Base-by-base conservation (phyloP, 495 filamentous ascomycete genomes). In the Penicillium lividum region DNA sequence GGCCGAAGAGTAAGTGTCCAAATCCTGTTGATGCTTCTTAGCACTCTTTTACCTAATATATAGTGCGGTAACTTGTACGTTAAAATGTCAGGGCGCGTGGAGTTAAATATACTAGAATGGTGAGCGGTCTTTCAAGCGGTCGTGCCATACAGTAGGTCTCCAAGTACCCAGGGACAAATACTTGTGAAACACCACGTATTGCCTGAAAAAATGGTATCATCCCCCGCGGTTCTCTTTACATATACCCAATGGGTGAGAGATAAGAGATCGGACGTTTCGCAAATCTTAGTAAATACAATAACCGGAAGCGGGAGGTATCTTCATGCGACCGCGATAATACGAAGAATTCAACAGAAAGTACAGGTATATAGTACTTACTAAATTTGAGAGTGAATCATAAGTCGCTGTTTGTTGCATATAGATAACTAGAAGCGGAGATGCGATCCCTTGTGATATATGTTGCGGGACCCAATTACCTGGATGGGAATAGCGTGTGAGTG, bases 401-500 rank as follows among this genome's bases (percentile, higher is more conserved):
- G 15, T 3, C 4, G 10, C 7, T 15, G 7, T 40, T 7, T 15
- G 13, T 13, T 36, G 38, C 4, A 5, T 2, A 7, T 40, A 40
- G 33, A 28, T 52, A 42, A n/a, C 45, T 50, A 13, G 44, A 59
- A 51, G 29, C 30, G 51, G 57, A 54, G 7, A 59, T 44, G 16
- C 27, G 51, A 51, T 55, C 57, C 57, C 15, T 10, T 44, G 42
- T 27, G 49, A 59, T 50, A 50, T 50, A 27, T 36, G 33, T 9
- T 11, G 8, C 51, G 27, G 57, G 57, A 59, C 57, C 38, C 16
- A 36, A 6, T 47, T 59, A 50, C 57, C 45, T 25, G 44, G 51
- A 54, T 55, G 33, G 51, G 57, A 43, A 50, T 55, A 11, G 45
- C 42, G 33, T 30, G 29, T 53, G 53, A 13, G 15, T 47, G 10